These are phyloP conservation scores for Diaporthe australafricana DNA, from an alignment of 2,329 filamentous ascomycete species.

Conservation along the genomic window DNA sequence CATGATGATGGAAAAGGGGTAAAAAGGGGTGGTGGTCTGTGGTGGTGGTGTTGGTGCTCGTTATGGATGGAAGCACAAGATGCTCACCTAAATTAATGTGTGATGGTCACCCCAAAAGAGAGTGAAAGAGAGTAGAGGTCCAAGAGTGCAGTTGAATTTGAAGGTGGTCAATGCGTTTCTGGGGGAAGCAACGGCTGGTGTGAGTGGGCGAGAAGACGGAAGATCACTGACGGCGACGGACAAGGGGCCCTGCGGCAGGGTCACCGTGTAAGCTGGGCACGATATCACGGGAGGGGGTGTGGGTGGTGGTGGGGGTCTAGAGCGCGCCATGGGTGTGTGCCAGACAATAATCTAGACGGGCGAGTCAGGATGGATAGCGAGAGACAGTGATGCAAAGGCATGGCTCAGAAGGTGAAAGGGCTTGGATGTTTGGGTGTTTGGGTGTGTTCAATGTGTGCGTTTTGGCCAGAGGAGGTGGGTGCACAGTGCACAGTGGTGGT, in stretches of 20 bases:
- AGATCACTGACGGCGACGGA: slow-evolving; percentile 28
- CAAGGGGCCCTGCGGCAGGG: slow-evolving; percentile 8
- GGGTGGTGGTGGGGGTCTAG: slow-evolving; percentile 28
- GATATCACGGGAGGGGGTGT: slow-evolving; percentile 15
- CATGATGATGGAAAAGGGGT: slow-evolving; percentile 2
- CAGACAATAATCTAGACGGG: background rate
- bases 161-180: slow-evolving; percentile 27
- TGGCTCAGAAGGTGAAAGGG: slow-evolving; percentile 9
- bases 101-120: no score
- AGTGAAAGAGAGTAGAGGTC: background rate
- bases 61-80: no score
- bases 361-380: slow-evolving; percentile 20
- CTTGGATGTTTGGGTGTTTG: background rate
- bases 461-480: background rate
- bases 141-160: slow-evolving; percentile 29
- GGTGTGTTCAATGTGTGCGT: background rate
- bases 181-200: slow-evolving; percentile 28
- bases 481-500: no score
- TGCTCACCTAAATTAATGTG: no score
- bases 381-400: slow-evolving; percentile 4
- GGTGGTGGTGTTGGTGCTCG: background rate
- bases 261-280: slow-evolving; percentile 2
- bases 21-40: slow-evolving; percentile 5
- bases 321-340: slow-evolving; percentile 3
- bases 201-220: slow-evolving; percentile 32